phyloP scores from a whole-genome alignment of 177 flowering plant species.

The Vitis hybrid region DNA sequence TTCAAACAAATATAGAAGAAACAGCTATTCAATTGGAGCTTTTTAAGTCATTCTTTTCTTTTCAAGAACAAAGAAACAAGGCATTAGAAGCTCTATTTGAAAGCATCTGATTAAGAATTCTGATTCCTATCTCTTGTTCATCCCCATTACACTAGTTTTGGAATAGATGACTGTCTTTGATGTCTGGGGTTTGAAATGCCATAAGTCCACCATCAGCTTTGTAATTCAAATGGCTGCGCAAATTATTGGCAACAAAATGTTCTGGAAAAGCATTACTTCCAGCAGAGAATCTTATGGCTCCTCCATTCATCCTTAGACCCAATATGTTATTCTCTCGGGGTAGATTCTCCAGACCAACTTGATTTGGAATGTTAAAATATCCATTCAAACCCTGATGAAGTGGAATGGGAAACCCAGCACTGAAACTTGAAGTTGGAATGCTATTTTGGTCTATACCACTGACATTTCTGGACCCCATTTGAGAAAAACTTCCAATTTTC shows the following conservation, averaged over 20 bases:
- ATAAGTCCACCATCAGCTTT: slow-evolving; percentile 16
- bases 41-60: not conserved
- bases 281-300: slow-evolving; percentile 15
- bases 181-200: slow-evolving; percentile 12
- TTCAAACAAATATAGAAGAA: not conserved
- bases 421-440: slow-evolving; percentile 8
- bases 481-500: slow-evolving; percentile 14
- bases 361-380: slow-evolving; percentile 21
- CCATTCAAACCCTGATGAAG: slow-evolving; percentile 23
- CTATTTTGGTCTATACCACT: slow-evolving; percentile 10
- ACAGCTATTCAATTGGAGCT: not conserved
- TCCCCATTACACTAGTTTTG: slow-evolving; percentile 11
- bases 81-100: not conserved
- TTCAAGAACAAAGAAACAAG: not conserved
- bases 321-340: slow-evolving; percentile 8
- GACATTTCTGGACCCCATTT: slow-evolving; percentile 10
- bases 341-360: slow-evolving; percentile 14
- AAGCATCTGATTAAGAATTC: not conserved
- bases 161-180: slow-evolving; percentile 11
- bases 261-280: slow-evolving; percentile 19
- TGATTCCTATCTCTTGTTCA: not conserved
- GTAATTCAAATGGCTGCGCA: slow-evolving; percentile 9
- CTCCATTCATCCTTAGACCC: slow-evolving; percentile 29
- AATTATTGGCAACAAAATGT: slow-evolving; percentile 13
- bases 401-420: slow-evolving; percentile 24